These are phyloP conservation scores for Metschnikowia bowlesiae DNA, from an alignment of 805 yeast genomes.

Conservation along the genomic window DNA sequence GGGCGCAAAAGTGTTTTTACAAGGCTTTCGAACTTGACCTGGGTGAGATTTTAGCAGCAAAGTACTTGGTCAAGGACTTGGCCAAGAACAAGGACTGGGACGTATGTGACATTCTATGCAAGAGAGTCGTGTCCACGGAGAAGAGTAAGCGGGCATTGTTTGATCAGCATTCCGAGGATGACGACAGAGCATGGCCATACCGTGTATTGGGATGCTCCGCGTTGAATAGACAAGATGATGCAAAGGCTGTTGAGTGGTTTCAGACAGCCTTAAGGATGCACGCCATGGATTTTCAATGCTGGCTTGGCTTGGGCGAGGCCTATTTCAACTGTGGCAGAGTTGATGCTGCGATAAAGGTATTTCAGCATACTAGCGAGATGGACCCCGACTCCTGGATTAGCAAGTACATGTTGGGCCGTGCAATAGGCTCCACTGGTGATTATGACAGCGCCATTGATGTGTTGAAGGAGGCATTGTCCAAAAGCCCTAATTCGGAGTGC, in stretches of 20 bases:
- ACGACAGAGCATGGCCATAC: slow-evolving; percentile 74
- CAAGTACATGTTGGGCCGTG: slow-evolving; percentile 61
- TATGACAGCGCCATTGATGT: slow-evolving; percentile 55
- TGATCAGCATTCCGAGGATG: slow-evolving; percentile 23
- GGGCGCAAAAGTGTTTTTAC: slow-evolving; percentile 83
- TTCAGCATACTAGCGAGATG: slow-evolving; percentile 56
- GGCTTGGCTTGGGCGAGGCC: slow-evolving; percentile 98
- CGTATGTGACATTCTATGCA: slow-evolving; percentile 69
- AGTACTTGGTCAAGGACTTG: slow-evolving; percentile 65
- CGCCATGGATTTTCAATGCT: slow-evolving; percentile 66
- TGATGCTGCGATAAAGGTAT: slow-evolving; percentile 83
- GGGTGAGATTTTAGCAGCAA: slow-evolving; percentile 71
- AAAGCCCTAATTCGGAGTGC: slow-evolving; percentile 46
- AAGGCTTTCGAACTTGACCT: slow-evolving; percentile 86
- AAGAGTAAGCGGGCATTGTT: slow-evolving; percentile 47
- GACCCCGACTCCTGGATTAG: slow-evolving; percentile 58
- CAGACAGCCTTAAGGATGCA: slow-evolving; percentile 77
- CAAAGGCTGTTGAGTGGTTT: slow-evolving; percentile 81
- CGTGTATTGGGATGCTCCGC: slow-evolving; percentile 78
- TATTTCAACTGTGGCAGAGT: slow-evolving; percentile 79
- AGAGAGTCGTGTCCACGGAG: slow-evolving; percentile 61
- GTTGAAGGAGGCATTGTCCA: slow-evolving; percentile 39
- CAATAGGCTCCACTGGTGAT: slow-evolving; percentile 59
- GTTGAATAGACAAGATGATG: slow-evolving; percentile 65
- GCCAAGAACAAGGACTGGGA: slow-evolving; percentile 75